Percentiles rank a stretch among this genome's conserved stretches.
Evolutionary conservation across 163 green algal genomes (phyloP).

Genomic region (Chlamydomonas reinhardtii): DNA sequence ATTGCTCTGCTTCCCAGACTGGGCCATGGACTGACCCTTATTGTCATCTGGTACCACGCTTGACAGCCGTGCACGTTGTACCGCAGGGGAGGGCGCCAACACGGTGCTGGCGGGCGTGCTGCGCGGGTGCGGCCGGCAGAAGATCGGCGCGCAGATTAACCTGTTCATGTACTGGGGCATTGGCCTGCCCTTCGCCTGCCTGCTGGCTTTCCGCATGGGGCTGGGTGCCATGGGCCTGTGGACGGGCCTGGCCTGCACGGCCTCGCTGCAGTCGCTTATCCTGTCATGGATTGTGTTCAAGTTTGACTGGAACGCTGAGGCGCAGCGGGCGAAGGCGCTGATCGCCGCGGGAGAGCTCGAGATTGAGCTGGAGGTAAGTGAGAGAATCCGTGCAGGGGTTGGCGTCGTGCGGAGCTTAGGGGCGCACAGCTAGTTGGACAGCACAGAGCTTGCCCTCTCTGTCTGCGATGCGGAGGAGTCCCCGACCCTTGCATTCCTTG

Average conservation of each 20-base stretch:
- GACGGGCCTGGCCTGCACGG: slow-evolving; percentile 72
- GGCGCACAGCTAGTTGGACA: no score
- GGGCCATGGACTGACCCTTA: no score
- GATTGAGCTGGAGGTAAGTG: slow-evolving; percentile 60
- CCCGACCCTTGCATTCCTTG: no score
- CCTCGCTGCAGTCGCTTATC: slow-evolving; percentile 62
- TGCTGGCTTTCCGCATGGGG: slow-evolving; percentile 68
- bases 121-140: slow-evolving; percentile 71
- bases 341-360: slow-evolving; percentile 68
- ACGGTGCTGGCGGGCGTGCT: slow-evolving; percentile 72
- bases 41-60: no score
- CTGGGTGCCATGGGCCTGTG: slow-evolving; percentile 73
- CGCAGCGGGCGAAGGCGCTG: slow-evolving; percentile 66
- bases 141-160: slow-evolving; percentile 73
- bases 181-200: slow-evolving; percentile 66
- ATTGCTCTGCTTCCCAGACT: no score
- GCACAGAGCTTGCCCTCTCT: no score
- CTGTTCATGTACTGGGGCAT: slow-evolving; percentile 73
- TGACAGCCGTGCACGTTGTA: no score
- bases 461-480: no score
- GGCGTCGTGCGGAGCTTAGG: no score
- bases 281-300: slow-evolving; percentile 51
- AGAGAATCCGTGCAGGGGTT: no score
- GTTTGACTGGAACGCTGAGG: slow-evolving; percentile 72
- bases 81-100: slow-evolving; percentile 72